phyloP scores from a whole-genome alignment of 768 basidiomycete species.

The Panaeolus papilionaceus region DNA sequence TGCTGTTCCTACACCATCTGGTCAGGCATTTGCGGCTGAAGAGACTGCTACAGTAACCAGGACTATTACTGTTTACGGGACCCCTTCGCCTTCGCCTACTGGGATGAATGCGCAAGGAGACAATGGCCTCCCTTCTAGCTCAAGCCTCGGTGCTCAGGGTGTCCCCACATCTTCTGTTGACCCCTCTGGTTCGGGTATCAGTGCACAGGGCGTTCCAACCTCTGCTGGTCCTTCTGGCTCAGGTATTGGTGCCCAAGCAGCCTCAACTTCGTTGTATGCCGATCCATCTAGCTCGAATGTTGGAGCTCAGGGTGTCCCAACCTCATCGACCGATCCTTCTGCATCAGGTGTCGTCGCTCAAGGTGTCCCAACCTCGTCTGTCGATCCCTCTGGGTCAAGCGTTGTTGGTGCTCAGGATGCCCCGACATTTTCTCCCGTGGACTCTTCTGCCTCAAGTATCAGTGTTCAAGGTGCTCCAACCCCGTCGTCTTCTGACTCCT shows the following conservation, averaged over 20 bases:
- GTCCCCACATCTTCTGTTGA: neutral
- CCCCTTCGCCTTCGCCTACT: neutral
- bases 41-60: neutral
- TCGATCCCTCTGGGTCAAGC: neutral
- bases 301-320: neutral
- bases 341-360: neutral
- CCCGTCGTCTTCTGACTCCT: neutral
- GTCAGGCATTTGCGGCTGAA: neutral
- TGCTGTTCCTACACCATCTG: neutral
- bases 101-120: neutral
- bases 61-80: neutral
- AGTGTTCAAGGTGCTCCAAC: neutral
- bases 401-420: neutral
- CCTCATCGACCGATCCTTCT: neutral
- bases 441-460: neutral
- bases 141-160: neutral
- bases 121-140: neutral
- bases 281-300: neutral
- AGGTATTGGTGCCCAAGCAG: neutral
- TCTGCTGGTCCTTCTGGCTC: neutral
- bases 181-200: neutral
- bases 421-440: neutral
- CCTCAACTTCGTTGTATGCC: neutral
- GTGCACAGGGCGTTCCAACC: neutral
- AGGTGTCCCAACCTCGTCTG: neutral